Conservation (phyloP, 805 yeast species). For the Pichia exigua region DNA sequence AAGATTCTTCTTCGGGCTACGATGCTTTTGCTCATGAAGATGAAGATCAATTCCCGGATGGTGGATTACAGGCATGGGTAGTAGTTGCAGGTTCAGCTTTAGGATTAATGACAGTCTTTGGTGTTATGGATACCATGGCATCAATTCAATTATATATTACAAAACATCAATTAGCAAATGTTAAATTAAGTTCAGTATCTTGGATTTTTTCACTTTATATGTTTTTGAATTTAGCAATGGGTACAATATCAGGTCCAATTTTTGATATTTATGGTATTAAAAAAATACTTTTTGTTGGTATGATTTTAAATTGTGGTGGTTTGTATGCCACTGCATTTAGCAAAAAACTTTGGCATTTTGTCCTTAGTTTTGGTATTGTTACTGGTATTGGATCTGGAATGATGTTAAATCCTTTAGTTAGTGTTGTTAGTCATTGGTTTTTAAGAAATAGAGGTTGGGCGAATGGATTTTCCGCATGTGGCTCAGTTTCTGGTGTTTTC, state of each 20-base stretch:
- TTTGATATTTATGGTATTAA: slow-evolving; percentile 58
- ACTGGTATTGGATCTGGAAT: slow-evolving; percentile 56
- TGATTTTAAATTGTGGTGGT: slow-evolving; percentile 31
- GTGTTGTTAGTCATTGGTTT: slow-evolving; percentile 65
- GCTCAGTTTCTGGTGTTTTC: slow-evolving; percentile 45
- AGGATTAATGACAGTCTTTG: slow-evolving; percentile 50
- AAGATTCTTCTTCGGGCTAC: slow-evolving; percentile 2
- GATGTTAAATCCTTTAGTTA: slow-evolving; percentile 52
- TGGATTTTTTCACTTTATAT: slow-evolving; percentile 62
- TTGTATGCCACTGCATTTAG: slow-evolving; percentile 35
- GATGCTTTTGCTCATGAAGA: slow-evolving; percentile 22
- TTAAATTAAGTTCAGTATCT: slow-evolving; percentile 42
- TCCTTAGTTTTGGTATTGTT: slow-evolving; percentile 49
- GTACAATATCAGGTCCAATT: slow-evolving; percentile 35
- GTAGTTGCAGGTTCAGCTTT: slow-evolving; percentile 51
- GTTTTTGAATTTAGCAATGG: slow-evolving; percentile 40
- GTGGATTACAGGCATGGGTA: slow-evolving; percentile 50
- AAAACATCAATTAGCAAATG: slow-evolving; percentile 44
- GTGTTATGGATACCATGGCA: slow-evolving; percentile 52
- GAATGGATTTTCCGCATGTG: slow-evolving; percentile 41
- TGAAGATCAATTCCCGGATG: slow-evolving; percentile 42
- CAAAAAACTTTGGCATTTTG: slow-evolving; percentile 49
- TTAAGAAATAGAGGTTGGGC: slow-evolving; percentile 50
- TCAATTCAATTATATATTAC: slow-evolving; percentile 56
- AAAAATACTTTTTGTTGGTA: slow-evolving; percentile 38